Conservation (phyloP, 306 rosid species). For the Dryas drummondii region DNA sequence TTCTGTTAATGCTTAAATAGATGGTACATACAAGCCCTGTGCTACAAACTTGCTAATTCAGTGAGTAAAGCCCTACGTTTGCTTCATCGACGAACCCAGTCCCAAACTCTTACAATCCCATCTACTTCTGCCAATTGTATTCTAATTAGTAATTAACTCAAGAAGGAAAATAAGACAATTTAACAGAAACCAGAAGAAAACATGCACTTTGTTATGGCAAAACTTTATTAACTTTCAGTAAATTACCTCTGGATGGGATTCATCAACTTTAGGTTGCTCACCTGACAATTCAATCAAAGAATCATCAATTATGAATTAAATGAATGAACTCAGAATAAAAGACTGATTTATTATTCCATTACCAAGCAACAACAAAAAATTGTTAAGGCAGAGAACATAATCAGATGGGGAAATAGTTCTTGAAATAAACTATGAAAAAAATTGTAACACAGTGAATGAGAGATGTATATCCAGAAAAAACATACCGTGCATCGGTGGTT, state of each 20-base stretch:
- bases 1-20: not conserved
- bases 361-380: not conserved
- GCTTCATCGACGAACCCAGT: not conserved
- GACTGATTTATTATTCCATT: not conserved
- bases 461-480: too few species aligned
- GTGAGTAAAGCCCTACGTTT: not conserved
- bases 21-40: slow-evolving; percentile 8
- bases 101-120: not conserved
- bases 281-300: slow-evolving; percentile 24
- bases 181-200: not conserved
- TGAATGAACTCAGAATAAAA: not conserved
- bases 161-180: too few species aligned
- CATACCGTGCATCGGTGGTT: too few species aligned
- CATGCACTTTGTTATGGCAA: not conserved
- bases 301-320: not conserved
- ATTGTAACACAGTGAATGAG: too few species aligned
- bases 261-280: slow-evolving; percentile 31
- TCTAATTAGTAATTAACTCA: not conserved
- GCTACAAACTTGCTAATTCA: slow-evolving; percentile 4
- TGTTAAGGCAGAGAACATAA: not conserved
- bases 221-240: not conserved
- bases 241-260: slow-evolving; percentile 28
- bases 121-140: slow-evolving; percentile 22
- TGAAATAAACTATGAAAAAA: not conserved
- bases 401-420: not conserved